phyloP scores from a whole-genome alignment of 495 filamentous ascomycete genomes.

The Glarea lozoyensis region DNA sequence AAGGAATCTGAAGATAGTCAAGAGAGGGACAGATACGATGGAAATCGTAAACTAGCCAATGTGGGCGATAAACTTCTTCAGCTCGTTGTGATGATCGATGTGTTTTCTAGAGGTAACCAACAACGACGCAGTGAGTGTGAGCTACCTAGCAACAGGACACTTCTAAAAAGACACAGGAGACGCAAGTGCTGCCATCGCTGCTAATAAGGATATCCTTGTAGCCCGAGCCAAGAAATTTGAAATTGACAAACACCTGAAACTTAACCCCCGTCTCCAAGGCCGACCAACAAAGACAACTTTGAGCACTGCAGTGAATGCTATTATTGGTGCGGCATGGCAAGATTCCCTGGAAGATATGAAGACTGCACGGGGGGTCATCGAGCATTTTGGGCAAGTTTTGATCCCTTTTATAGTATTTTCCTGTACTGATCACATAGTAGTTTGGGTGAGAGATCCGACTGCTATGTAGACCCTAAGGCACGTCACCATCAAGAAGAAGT shows the following conservation, averaged over 20 bases:
- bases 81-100: background rate
- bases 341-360: background rate
- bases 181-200: background rate
- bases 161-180: background rate
- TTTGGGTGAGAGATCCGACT: no score
- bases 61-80: background rate
- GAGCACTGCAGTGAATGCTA: background rate
- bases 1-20: background rate
- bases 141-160: background rate
- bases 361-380: background rate
- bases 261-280: background rate
- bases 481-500: no score
- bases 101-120: background rate
- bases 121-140: background rate
- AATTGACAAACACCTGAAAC: background rate
- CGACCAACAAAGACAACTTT: background rate
- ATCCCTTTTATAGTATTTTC: background rate
- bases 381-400: background rate
- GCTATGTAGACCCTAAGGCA: no score
- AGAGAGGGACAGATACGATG: conserved; percentile 4
- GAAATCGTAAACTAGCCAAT: background rate
- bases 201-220: background rate
- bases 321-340: conserved; percentile 4
- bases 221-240: background rate
- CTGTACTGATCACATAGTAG: no score